phyloP scores from a whole-genome alignment of 2,329 filamentous ascomycete genomes.

The Trichoderma semiorbis region DNA sequence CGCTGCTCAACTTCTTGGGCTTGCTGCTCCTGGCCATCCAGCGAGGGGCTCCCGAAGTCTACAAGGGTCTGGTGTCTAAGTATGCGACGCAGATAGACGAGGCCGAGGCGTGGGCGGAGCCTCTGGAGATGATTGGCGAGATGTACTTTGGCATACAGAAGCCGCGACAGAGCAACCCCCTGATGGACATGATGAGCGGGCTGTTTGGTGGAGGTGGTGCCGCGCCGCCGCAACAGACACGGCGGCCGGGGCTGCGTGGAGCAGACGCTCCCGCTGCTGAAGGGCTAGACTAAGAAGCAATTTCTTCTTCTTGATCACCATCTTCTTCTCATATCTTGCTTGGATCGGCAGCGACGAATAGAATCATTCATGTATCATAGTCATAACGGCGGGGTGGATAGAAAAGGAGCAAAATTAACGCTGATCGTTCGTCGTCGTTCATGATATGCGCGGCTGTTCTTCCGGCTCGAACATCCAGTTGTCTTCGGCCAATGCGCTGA shows the following conservation, averaged over 20 bases:
- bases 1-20: constrained; percentile 91
- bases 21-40: constrained; percentile 81
- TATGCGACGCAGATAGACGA: constrained; percentile 79
- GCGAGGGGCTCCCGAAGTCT: constrained; percentile 73
- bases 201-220: constrained; percentile 76
- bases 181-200: constrained; percentile 97
- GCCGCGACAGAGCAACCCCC: constrained; percentile 82
- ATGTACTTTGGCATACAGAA: constrained; percentile 95
- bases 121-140: constrained; percentile 83
- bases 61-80: constrained; percentile 75
- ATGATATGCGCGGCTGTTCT: constrained; percentile 42
- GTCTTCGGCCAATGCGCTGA: constrained; percentile 72
- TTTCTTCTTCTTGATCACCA: background rate
- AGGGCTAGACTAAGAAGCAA: constrained; percentile 51
- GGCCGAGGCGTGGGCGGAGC: constrained; percentile 71
- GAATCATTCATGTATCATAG: constrained; percentile 25
- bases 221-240: constrained; percentile 37
- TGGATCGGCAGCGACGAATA: background rate
- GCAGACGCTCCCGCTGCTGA: constrained; percentile 50
- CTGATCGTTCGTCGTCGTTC: background rate
- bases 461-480: constrained; percentile 88
- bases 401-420: constrained; percentile 1
- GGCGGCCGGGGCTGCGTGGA: constrained; percentile 39
- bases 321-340: background rate
- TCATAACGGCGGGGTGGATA: constrained; percentile 21